Percentiles rank a stretch among this genome's conserved stretches.
Evolutionary conservation across 1,139 yeast genomes (phyloP).

Genomic region (Yamadazyma aaseri): DNA sequence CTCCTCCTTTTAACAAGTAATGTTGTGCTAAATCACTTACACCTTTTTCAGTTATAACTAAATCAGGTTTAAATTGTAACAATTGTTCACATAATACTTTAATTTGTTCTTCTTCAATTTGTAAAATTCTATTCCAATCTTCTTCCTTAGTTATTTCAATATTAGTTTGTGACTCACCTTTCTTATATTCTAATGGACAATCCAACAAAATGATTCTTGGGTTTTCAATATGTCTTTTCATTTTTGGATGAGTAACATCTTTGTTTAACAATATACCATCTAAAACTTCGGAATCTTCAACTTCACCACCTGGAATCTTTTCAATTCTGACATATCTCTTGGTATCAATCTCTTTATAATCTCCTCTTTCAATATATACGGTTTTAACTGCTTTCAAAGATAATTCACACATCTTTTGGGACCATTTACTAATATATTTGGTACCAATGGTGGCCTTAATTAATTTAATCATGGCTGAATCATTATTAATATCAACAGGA

Average conservation of each 20-base stretch:
- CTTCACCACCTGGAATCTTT: conserved; percentile 97
- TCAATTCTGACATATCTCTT: conserved; percentile 93
- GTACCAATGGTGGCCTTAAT: conserved; percentile 95
- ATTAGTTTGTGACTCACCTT: conserved; percentile 98
- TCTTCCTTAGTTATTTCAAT: conserved; percentile 95
- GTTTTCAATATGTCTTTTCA: conserved; percentile 84
- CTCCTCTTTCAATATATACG: conserved; percentile 67
- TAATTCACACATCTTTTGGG: conserved; percentile 84
- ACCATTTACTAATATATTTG: conserved; percentile 90
- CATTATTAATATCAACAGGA: conserved; percentile 82
- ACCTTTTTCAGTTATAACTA: conserved; percentile 97
- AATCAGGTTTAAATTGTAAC: conserved; percentile 82
- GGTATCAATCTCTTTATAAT: conserved; percentile 81
- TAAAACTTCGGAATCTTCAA: conserved; percentile 80
- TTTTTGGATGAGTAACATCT: conserved; percentile 97
- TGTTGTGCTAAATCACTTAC: conserved; percentile 98
- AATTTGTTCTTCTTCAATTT: conserved; percentile 98
- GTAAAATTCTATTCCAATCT: conserved; percentile 91
- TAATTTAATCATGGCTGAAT: conserved; percentile 80
- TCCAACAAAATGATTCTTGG: conserved; percentile 89
- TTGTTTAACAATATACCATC: conserved; percentile 93
- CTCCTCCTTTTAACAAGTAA: conserved; percentile 88
- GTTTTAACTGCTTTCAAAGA: conserved; percentile 88
- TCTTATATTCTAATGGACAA: conserved; percentile 96
- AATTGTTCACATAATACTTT: conserved; percentile 82